Conservation (phyloP, 352 stramenopile species). For the Elongisporangium prolatum region DNA sequence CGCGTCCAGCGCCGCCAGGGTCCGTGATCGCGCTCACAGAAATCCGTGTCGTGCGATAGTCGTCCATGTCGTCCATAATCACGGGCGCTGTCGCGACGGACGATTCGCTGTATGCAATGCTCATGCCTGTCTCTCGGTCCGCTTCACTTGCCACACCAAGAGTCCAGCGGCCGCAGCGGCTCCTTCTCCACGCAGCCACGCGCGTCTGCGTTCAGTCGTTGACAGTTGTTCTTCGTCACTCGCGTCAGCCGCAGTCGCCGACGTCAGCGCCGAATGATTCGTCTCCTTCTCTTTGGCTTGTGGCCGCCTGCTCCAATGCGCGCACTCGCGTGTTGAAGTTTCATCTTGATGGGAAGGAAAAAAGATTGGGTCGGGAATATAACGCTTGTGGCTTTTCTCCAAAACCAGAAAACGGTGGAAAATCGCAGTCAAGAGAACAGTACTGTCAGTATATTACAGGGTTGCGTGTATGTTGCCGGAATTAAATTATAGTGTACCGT, state of each 20-base stretch:
- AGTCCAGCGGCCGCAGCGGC: background rate
- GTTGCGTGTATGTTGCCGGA: background rate
- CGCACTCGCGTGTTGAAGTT: background rate
- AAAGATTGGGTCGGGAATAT: background rate
- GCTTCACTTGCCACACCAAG: background rate
- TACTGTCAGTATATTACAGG: background rate
- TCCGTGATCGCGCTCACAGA: conserved; percentile 50
- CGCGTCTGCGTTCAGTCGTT: background rate
- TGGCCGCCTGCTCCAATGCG: background rate
- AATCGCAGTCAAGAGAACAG: background rate
- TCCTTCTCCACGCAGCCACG: background rate
- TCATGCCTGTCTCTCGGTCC: background rate
- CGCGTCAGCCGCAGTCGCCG: background rate
- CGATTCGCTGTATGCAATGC: background rate
- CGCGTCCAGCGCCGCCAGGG: conserved; percentile 37
- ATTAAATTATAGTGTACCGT: background rate
- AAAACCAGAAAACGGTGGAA: background rate
- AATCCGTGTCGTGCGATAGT: conserved; percentile 5
- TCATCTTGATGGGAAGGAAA: background rate
- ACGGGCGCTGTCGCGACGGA: background rate
- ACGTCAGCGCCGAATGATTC: background rate
- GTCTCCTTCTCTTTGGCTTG: background rate
- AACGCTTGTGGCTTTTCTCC: background rate
- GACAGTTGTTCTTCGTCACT: background rate
- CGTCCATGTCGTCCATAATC: background rate